Conservation (phyloP, 306 rosid genomes). For the Heteromeles arbutifolia region DNA sequence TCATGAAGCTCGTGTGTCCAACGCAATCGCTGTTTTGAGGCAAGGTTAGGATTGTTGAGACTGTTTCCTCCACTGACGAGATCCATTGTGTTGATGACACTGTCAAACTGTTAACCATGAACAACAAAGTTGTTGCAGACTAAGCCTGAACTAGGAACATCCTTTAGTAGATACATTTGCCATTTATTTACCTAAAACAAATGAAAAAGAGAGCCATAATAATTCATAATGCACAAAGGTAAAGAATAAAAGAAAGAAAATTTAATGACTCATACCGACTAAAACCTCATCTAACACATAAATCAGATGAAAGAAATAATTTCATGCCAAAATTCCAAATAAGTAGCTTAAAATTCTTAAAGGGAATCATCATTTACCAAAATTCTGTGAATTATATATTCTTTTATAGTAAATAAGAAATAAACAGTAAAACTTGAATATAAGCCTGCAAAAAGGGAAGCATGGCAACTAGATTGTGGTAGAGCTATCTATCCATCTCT, state of each 20-base stretch:
- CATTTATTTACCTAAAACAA: constrained; percentile 45
- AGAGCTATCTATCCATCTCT: background rate
- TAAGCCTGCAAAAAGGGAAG: background rate
- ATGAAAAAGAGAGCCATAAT: background rate
- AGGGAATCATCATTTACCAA: background rate
- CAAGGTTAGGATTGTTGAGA: constrained; percentile 53
- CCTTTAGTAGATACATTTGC: constrained; percentile 58
- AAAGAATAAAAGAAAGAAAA: constrained; percentile 10
- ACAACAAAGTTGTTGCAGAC: constrained; percentile 41
- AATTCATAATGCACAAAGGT: background rate
- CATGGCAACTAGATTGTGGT: background rate
- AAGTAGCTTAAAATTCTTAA: background rate
- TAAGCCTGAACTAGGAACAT: constrained; percentile 46
- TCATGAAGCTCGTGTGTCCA: constrained; percentile 98
- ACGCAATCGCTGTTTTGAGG: constrained; percentile 84
- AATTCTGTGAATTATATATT: background rate
- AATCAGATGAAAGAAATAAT: background rate
- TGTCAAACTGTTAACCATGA: constrained; percentile 49
- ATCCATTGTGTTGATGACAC: constrained; percentile 62
- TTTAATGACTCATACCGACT: background rate
- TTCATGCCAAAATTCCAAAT: background rate
- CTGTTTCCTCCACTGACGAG: constrained; percentile 55
- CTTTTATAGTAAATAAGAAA: background rate
- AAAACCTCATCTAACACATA: background rate
- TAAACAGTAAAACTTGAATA: background rate